Evolutionary conservation across 345 rosid species (phyloP).

Genomic region (Dipteronia sinensis): DNA sequence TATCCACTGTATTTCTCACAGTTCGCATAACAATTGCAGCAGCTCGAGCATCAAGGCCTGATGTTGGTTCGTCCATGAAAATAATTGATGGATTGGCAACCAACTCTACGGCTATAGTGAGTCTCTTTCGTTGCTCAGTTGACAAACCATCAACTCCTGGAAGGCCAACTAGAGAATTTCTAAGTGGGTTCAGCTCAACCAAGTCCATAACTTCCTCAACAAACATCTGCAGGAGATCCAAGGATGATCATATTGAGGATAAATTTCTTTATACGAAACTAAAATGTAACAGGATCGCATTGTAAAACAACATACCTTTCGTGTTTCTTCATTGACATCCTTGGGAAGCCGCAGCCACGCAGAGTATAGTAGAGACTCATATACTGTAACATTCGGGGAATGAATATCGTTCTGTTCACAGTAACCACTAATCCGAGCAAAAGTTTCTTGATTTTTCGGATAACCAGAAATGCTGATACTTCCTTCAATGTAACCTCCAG

Average conservation of each 20-base stretch:
- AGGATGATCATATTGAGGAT: no score
- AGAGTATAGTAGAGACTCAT: slow-evolving; percentile 72
- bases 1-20: slow-evolving; percentile 79
- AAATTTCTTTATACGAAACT: no score
- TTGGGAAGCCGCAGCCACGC: slow-evolving; percentile 77
- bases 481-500: slow-evolving; percentile 71
- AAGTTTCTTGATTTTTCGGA: slow-evolving; percentile 74
- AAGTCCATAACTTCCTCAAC: slow-evolving; percentile 69
- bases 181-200: slow-evolving; percentile 48
- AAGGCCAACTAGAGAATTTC: slow-evolving; percentile 46
- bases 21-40: slow-evolving; percentile 89
- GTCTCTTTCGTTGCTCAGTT: slow-evolving; percentile 72
- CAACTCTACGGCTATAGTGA: slow-evolving; percentile 75
- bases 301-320: slow-evolving; percentile 35
- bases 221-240: slow-evolving; percentile 38
- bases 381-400: slow-evolving; percentile 72
- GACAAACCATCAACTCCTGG: slow-evolving; percentile 68
- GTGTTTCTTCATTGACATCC: slow-evolving; percentile 39
- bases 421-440: slow-evolving; percentile 77
- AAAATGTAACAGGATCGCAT: not conserved
- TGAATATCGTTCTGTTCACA: slow-evolving; percentile 88
- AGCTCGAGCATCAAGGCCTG: slow-evolving; percentile 86
- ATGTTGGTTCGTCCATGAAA: slow-evolving; percentile 89
- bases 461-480: slow-evolving; percentile 69
- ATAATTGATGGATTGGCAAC: slow-evolving; percentile 80